These are phyloP conservation scores for Starmerella riodocensis DNA, from an alignment of 805 yeast species.

Conservation along the genomic window DNA sequence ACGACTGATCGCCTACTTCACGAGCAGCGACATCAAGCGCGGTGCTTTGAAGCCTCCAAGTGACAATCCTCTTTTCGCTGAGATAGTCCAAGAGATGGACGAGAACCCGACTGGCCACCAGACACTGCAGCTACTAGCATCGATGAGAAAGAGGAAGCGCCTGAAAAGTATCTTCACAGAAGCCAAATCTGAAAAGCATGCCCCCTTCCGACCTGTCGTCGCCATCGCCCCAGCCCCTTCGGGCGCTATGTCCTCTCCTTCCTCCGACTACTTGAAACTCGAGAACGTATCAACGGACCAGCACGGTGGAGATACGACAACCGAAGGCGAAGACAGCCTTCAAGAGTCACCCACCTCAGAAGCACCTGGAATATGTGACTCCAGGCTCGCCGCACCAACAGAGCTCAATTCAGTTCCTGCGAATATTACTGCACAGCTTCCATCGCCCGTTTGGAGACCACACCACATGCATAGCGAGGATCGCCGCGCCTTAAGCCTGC, in stretches of 20 bases:
- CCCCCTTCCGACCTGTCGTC: neutral
- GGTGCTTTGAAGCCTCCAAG: conserved; percentile 33
- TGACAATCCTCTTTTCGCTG: conserved; percentile 31
- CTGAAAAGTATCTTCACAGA: neutral
- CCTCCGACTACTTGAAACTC: too few relatives aligned
- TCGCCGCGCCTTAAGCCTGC: conserved; percentile 4
- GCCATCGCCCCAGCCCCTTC: neutral
- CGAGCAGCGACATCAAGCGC: conserved; percentile 23
- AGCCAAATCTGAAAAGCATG: neutral
- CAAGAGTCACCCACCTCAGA: too few relatives aligned
- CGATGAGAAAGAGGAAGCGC: conserved; percentile 3
- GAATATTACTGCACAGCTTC: neutral
- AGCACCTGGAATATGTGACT: too few relatives aligned
- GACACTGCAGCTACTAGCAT: conserved; percentile 3
- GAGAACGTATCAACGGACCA: too few relatives aligned
- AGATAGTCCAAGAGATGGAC: conserved; percentile 17
- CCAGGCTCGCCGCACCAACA: too few relatives aligned
- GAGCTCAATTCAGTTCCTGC: neutral
- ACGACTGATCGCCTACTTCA: conserved; percentile 48
- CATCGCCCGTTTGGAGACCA: conserved; percentile 9
- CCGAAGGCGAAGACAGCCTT: too few relatives aligned
- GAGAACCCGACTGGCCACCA: conserved; percentile 1
- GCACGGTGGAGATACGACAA: too few relatives aligned
- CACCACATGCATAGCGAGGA: conserved; percentile 8
- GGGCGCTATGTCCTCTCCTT: too few relatives aligned